Base-by-base conservation (phyloP, 1,139 yeast genomes). In the Zygosaccharomyces sapae region DNA sequence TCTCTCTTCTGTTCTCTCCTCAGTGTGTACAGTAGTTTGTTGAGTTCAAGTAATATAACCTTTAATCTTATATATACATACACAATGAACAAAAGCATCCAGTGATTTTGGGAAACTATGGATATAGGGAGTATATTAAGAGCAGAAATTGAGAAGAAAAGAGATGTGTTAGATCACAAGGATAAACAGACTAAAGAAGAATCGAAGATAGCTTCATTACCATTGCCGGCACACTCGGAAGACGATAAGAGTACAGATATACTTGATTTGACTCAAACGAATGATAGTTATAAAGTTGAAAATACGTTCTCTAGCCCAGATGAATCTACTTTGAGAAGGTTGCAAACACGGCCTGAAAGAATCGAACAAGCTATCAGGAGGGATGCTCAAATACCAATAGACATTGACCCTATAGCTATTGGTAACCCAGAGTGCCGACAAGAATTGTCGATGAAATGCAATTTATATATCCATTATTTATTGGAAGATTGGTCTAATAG, bases 401-500 rank as follows among this genome's bases (percentile, higher is more conserved):
- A 41, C 50, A 63, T 45, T 49, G 63, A 41, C 56, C 60, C 18
- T 59, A 63, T 43, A 53, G 41, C 43, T 1, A 49, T 49, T 1
- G 54, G 53, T 12, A 50, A 47, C n/a, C 34, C 34, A 22, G 33
- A 7, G 44, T 39, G 9, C 38, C 51, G 29, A 33, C 42, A 1
- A 30, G 33, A 10, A 3, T 44, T 78, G 3, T 59, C 68, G n/a
- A 55, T 69, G 39, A 76, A 76, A 53, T 62, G 77, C 37, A 73
- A 85, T 46, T 70, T 72, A 16, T 77, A 72, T 54, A 67, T 82
- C 46, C 81, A 80, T 56, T 57, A 64, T 6, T 42, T 80, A 13
- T 56, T 82, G 2, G 45, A 55, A 1, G 57, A 67, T 46, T 81
- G 86, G 87, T 75, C 71, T 29, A 49, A 48, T 3, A 48, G 41